These are phyloP conservation scores for Oxytropis ochrocephala DNA, from an alignment of 306 rosid genomes.

Conservation along the genomic window DNA sequence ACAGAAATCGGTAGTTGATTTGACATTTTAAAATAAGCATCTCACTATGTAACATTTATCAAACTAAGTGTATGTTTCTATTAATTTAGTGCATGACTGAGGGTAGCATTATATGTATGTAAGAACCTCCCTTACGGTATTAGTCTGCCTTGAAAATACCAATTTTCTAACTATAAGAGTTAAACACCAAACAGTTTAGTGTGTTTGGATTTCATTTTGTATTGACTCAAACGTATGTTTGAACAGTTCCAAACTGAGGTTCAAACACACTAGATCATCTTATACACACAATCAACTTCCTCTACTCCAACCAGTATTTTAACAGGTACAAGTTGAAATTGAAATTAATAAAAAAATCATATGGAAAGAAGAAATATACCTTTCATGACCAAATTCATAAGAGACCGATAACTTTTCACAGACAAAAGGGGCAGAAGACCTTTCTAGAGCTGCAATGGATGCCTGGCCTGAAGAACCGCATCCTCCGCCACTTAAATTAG, in stretches of 20 bases:
- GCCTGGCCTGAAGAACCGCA: conserved; percentile 51
- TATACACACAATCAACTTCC: conserved; percentile 9
- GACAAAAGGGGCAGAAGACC: conserved; percentile 53
- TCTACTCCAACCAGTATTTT: conserved; percentile 10
- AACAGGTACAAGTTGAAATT: neutral
- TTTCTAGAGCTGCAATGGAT: conserved; percentile 47
- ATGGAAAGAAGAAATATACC: conserved; percentile 51
- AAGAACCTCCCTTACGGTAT: conserved; percentile 5
- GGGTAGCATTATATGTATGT: neutral
- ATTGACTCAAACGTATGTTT: neutral
- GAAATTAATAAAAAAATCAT: neutral
- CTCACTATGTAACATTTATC: conserved; percentile 2
- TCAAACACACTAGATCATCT: conserved; percentile 3
- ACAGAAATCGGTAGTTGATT: neutral
- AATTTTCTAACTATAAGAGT: neutral
- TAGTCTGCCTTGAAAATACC: neutral
- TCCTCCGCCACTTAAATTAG: conserved; percentile 57
- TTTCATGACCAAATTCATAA: conserved; percentile 88
- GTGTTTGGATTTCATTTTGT: neutral
- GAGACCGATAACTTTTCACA: conserved; percentile 75
- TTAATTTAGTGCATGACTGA: neutral
- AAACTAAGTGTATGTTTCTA: neutral
- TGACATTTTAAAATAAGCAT: neutral
- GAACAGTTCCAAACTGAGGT: neutral
- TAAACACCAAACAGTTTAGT: neutral